Evolutionary conservation across 306 rosid genomes (phyloP).

Genomic region (Lotus japonicus): DNA sequence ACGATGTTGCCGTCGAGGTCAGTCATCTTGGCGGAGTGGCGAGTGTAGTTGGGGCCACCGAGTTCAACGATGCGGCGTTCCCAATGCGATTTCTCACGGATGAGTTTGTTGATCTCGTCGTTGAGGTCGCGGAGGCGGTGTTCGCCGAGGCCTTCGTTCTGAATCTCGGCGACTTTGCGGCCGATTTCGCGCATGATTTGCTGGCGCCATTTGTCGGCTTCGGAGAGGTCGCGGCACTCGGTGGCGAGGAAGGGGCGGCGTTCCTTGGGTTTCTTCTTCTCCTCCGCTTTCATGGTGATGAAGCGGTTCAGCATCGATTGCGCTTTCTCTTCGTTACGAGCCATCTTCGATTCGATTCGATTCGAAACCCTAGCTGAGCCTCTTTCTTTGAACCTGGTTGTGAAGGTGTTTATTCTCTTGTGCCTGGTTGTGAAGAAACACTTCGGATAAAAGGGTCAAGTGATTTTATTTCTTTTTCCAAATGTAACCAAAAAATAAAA

Average conservation of each 20-base stretch:
- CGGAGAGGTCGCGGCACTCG: conserved; percentile 92
- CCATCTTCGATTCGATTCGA: too few relatives aligned
- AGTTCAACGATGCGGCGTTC: conserved; percentile 85
- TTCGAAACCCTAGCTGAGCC: too few relatives aligned
- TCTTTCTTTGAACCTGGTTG: too few relatives aligned
- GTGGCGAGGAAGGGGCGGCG: conserved; percentile 69
- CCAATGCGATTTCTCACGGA: conserved; percentile 77
- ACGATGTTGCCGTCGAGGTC: conserved; percentile 92
- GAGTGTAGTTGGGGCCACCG: conserved; percentile 69
- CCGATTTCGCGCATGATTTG: conserved; percentile 94
- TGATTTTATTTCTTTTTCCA: too few relatives aligned
- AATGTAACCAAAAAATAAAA: too few relatives aligned
- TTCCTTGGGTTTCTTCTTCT: conserved; percentile 91
- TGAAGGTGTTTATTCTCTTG: too few relatives aligned
- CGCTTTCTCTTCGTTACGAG: conserved; percentile 51
- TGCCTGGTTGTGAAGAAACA: too few relatives aligned
- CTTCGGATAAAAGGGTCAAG: too few relatives aligned
- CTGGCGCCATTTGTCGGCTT: conserved; percentile 88
- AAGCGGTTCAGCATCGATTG: conserved; percentile 67
- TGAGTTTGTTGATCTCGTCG: conserved; percentile 91
- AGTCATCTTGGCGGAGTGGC: conserved; percentile 77
- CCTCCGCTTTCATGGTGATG: conserved; percentile 77
- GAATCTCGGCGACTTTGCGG: conserved; percentile 97
- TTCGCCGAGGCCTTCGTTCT: conserved; percentile 89
- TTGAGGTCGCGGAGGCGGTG: conserved; percentile 97